A percentile compares a stretch with the other conserved stretches of the same genome.
Conservation (phyloP, 352 stramenopile species). For the Globisporangium iwayamae region DNA sequence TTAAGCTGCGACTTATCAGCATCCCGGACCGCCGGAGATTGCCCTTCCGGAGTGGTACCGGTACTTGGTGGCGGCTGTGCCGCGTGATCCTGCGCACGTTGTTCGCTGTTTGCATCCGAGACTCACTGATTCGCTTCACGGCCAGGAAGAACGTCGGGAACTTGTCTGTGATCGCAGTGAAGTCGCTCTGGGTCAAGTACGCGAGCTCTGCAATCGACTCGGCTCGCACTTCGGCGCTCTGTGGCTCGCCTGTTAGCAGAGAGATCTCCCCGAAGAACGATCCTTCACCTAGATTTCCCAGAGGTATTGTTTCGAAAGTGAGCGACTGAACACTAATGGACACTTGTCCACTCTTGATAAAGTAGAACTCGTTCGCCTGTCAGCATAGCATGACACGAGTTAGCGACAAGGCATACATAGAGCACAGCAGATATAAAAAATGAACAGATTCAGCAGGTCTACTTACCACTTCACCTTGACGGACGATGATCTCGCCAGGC, state of each 20-base stretch:
- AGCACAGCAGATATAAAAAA: background rate
- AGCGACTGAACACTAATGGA: slow-evolving; percentile 42
- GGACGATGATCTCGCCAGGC: slow-evolving; percentile 66
- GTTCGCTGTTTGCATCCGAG: slow-evolving; percentile 57
- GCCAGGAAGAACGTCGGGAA: slow-evolving; percentile 72
- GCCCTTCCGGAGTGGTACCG: background rate
- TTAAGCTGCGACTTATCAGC: slow-evolving; percentile 1
- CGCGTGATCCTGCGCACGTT: slow-evolving; percentile 68
- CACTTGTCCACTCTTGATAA: slow-evolving; percentile 66
- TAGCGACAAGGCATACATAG: background rate
- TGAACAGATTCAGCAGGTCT: background rate
- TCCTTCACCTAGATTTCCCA: slow-evolving; percentile 66
- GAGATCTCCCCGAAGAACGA: slow-evolving; percentile 76
- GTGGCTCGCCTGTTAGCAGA: slow-evolving; percentile 50
- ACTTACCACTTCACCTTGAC: slow-evolving; percentile 44
- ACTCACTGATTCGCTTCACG: slow-evolving; percentile 61
- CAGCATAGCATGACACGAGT: background rate
- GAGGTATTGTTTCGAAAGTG: slow-evolving; percentile 29
- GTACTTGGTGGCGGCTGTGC: slow-evolving; percentile 36
- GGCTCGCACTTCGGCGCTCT: slow-evolving; percentile 55
- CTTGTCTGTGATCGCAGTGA: slow-evolving; percentile 50
- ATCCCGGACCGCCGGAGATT: background rate
- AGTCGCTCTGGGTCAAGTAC: slow-evolving; percentile 57
- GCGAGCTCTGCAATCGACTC: slow-evolving; percentile 64
- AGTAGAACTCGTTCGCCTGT: slow-evolving; percentile 54